Conservation (phyloP, 2,329 filamentous ascomycete species). For the Colletotrichum karsti region DNA sequence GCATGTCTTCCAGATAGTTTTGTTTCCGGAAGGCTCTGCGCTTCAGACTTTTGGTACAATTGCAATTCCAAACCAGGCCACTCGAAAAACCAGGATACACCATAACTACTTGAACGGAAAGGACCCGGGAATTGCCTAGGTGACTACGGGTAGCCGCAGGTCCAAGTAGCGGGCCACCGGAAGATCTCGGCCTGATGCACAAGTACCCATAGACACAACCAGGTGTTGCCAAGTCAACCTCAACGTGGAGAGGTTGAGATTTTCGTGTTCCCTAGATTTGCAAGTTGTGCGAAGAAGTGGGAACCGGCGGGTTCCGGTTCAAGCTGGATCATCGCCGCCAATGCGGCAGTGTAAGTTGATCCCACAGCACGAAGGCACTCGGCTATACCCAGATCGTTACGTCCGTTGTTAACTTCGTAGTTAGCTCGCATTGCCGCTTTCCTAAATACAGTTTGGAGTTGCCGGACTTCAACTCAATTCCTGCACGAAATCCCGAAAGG, state of each 20-base stretch:
- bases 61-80: background rate
- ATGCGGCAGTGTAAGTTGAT: background rate
- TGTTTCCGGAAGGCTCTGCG: no score
- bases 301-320: background rate
- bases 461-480: background rate
- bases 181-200: background rate
- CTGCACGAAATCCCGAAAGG: constrained; percentile 2
- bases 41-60: no score
- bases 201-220: no score
- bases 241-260: background rate
- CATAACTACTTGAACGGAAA: background rate
- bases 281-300: background rate
- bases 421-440: background rate
- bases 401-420: background rate
- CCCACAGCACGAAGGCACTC: background rate
- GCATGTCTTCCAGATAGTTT: no score
- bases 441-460: background rate
- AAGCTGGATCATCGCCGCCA: background rate
- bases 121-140: background rate
- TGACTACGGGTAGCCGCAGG: constrained; percentile 2
- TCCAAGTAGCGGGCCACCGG: background rate
- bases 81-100: background rate
- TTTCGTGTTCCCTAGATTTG: no score
- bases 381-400: background rate
- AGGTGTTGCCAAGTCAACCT: background rate